phyloP scores from a whole-genome alignment of 805 yeast species.

The Maudiozyma serrabonitensis region DNA sequence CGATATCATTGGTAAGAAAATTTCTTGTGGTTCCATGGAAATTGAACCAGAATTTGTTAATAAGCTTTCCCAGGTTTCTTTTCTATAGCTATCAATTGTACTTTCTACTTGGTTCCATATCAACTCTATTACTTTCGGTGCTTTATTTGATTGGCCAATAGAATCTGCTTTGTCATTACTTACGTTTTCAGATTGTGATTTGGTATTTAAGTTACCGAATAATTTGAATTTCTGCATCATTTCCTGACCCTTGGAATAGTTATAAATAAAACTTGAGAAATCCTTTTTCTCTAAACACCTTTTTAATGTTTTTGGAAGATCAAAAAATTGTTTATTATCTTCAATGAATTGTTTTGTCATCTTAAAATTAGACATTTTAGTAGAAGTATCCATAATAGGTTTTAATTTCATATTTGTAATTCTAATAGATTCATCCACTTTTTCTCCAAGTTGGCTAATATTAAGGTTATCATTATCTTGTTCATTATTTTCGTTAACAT shows the following conservation, averaged over 20 bases:
- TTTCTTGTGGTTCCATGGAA: conserved; percentile 14
- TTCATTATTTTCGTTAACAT: conserved; percentile 7
- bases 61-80: conserved; percentile 43
- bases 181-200: background rate
- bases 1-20: conserved; percentile 38
- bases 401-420: conserved; percentile 45
- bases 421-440: conserved; percentile 40
- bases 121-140: conserved; percentile 33
- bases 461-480: conserved; percentile 21
- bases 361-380: conserved; percentile 39
- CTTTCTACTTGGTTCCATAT: conserved; percentile 49
- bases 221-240: conserved; percentile 11
- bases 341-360: conserved; percentile 43
- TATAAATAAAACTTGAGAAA: conserved; percentile 47
- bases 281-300: conserved; percentile 39
- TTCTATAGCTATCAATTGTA: conserved; percentile 46
- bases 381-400: conserved; percentile 46
- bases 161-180: background rate
- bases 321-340: conserved; percentile 43
- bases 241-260: conserved; percentile 44
- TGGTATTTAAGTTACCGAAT: background rate
- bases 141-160: background rate
- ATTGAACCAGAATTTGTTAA: conserved; percentile 11
- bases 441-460: conserved; percentile 32
- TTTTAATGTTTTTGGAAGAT: conserved; percentile 44